Conservation (phyloP, 1,284 basidiomycete species). For the Rhodofomes roseus region DNA sequence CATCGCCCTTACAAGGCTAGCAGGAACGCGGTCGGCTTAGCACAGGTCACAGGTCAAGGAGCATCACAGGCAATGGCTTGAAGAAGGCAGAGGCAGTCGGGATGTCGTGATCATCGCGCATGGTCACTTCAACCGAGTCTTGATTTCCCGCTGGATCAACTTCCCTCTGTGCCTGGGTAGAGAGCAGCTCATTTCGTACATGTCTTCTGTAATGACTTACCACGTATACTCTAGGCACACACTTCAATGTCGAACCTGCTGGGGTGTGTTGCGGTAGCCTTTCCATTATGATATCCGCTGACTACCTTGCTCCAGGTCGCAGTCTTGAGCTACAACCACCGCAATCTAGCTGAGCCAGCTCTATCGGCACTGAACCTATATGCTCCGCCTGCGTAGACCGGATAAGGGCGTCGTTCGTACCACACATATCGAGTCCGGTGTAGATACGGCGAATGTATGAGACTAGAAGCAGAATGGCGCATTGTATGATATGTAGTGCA, state of each 20-base stretch:
- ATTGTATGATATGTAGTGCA: neutral
- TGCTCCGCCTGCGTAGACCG: conserved; percentile 29
- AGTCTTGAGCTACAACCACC: conserved; percentile 74
- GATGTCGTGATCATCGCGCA: conserved; percentile 78
- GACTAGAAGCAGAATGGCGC: neutral
- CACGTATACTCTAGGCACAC: conserved; percentile 47
- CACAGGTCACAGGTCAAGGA: conserved; percentile 55
- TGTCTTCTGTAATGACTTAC: neutral
- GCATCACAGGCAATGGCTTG: conserved; percentile 70
- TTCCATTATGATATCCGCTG: neutral
- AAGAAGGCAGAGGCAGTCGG: conserved; percentile 57
- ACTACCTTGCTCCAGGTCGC: conserved; percentile 46
- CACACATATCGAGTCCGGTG: neutral
- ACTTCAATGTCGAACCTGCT: conserved; percentile 79
- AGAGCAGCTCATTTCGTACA: conserved; percentile 10
- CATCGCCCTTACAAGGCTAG: neutral
- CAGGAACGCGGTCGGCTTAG: neutral
- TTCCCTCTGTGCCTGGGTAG: conserved; percentile 65
- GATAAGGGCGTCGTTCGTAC: neutral
- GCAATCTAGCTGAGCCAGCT: conserved; percentile 70
- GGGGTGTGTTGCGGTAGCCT: conserved; percentile 47
- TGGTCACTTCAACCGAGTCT: conserved; percentile 82
- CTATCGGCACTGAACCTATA: conserved; percentile 73
- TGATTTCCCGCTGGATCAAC: conserved; percentile 80
- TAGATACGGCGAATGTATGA: neutral